phyloP scores from a whole-genome alignment of 768 basidiomycete species.

The Rhodotorula sphaerocarpa region DNA sequence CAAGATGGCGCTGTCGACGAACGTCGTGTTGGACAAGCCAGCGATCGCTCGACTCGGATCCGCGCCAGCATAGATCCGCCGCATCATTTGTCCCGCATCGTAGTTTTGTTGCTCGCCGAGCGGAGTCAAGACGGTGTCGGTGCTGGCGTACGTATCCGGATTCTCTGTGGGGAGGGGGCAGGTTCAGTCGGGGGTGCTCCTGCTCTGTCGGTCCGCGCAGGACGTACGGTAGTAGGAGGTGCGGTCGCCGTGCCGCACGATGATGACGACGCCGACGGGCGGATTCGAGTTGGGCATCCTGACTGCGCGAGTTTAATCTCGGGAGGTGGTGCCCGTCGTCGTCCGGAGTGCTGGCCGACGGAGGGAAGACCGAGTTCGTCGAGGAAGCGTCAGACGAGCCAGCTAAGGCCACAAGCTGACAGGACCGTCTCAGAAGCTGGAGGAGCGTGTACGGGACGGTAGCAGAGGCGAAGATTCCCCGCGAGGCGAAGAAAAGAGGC shows the following conservation, averaged over 20 bases:
- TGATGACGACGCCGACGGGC: slow-evolving; percentile 50
- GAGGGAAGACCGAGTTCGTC: too few species aligned
- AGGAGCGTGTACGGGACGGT: too few species aligned
- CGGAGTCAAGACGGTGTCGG: slow-evolving; percentile 54
- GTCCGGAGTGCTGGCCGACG: too few species aligned
- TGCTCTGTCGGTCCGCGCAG: neutral
- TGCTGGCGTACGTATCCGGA: slow-evolving; percentile 29
- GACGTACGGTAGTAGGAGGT: slow-evolving; percentile 39
- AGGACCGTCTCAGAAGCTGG: too few species aligned
- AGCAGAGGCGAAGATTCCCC: too few species aligned
- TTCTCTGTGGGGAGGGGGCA: slow-evolving; percentile 4
- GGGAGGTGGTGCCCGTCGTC: too few species aligned
- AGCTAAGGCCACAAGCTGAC: too few species aligned
- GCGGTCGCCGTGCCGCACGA: slow-evolving; percentile 55
- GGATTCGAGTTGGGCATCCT: slow-evolving; percentile 17
- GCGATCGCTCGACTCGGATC: slow-evolving; percentile 57
- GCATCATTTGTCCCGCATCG: slow-evolving; percentile 52
- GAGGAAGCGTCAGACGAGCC: too few species aligned
- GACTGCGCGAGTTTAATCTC: too few species aligned
- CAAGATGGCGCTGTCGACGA: slow-evolving; percentile 56
- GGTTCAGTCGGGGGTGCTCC: neutral
- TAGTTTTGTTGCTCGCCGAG: slow-evolving; percentile 49
- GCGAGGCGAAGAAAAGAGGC: too few species aligned
- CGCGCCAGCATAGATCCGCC: slow-evolving; percentile 53
- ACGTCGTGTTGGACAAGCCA: slow-evolving; percentile 53